Conservation (phyloP, 768 basidiomycete genomes). For the Leccinum subgranulosum region DNA sequence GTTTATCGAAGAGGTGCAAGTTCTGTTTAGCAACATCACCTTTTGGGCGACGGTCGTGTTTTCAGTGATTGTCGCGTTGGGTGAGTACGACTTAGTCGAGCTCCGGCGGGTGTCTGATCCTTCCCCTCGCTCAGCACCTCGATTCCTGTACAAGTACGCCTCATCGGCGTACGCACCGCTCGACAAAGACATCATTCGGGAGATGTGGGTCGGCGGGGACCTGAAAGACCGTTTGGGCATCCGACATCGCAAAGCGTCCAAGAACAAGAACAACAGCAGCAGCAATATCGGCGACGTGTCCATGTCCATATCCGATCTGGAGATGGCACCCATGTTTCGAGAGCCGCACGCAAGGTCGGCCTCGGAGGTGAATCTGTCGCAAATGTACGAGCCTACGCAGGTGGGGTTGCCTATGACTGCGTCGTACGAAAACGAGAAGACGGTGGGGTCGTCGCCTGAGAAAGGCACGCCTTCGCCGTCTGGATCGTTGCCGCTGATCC, state of each 20-base stretch:
- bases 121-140: constrained; percentile 56
- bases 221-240: constrained; percentile 81
- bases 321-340: constrained; percentile 71
- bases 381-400: constrained; percentile 49
- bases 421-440: constrained; percentile 15
- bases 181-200: constrained; percentile 89
- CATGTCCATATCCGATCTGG: constrained; percentile 35
- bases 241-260: constrained; percentile 54
- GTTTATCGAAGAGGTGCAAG: constrained; percentile 67
- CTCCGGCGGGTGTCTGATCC: background rate
- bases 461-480: background rate
- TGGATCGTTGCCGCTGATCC: constrained; percentile 6
- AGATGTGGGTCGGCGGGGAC: constrained; percentile 85
- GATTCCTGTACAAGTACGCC: constrained; percentile 75
- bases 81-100: constrained; percentile 36
- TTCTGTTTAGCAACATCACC: constrained; percentile 73
- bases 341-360: constrained; percentile 60
- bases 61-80: constrained; percentile 66
- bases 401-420: constrained; percentile 25
- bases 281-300: no score
- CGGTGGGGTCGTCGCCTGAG: background rate
- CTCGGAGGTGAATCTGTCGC: constrained; percentile 51
- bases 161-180: constrained; percentile 69
- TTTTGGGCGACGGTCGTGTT: constrained; percentile 85
- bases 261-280: constrained; percentile 24